Evolutionary conservation across 306 rosid genomes (phyloP).

Genomic region (Cercis canadensis): DNA sequence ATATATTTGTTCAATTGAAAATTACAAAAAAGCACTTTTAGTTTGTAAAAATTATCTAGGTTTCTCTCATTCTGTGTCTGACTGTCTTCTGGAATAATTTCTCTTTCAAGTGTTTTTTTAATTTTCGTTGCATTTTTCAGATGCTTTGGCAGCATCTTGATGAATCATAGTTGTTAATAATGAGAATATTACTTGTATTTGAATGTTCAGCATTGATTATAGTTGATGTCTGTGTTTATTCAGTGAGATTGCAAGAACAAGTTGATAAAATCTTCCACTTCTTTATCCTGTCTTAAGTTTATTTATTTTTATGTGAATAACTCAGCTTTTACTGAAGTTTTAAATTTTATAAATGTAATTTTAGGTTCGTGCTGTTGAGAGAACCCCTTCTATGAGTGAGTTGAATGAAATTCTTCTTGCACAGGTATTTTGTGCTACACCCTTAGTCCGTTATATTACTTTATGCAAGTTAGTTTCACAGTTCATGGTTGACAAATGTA

Average conservation of each 20-base stretch:
- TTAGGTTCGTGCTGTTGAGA: constrained; percentile 95
- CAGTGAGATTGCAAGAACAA: constrained; percentile 10
- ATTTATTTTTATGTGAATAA: constrained; percentile 32
- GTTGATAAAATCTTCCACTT: constrained; percentile 18
- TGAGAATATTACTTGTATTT: constrained; percentile 11
- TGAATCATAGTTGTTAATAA: constrained; percentile 16
- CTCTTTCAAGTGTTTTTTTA: neutral
- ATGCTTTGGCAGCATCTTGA: constrained; percentile 10
- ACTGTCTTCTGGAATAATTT: too few species aligned
- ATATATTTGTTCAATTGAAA: neutral
- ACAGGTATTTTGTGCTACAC: constrained; percentile 66
- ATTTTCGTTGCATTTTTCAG: constrained; percentile 7
- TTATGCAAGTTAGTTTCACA: constrained; percentile 11
- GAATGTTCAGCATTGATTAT: neutral
- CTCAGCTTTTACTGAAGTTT: constrained; percentile 33
- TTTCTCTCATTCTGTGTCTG: neutral
- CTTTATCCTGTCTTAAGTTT: constrained; percentile 24
- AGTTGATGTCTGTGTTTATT: constrained; percentile 2
- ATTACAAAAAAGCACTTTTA: neutral
- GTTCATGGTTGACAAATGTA: constrained; percentile 18
- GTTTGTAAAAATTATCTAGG: neutral
- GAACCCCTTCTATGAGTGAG: constrained; percentile 99
- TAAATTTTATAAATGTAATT: constrained; percentile 45
- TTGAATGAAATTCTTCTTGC: constrained; percentile 92
- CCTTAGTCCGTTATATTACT: constrained; percentile 24